Base-by-base conservation (phyloP, 2,329 filamentous ascomycete genomes). In the Dactylonectria estremocensis region DNA sequence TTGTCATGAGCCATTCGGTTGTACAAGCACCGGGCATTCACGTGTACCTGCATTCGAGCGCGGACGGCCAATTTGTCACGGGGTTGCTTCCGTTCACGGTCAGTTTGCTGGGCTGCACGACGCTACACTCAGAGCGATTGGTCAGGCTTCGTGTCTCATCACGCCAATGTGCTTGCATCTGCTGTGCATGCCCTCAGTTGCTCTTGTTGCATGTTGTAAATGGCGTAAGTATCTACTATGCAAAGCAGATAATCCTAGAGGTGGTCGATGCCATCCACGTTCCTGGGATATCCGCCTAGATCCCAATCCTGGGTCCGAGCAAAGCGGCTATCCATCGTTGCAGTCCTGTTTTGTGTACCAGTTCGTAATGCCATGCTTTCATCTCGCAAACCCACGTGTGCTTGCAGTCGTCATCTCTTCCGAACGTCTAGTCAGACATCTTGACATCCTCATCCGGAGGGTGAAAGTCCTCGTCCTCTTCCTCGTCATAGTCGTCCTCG, bases 401-500 rank as follows among this genome's bases (percentile, higher is more conserved):
- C n/a, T 18, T 58, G 46, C 53, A 33, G 56, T 56, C 14, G 35
- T 22, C 50, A 37, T 28, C 45, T 45, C 53, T 35, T 40, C 14
- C 11, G 10, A 31, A 28, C 45, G 18, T 67, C 63, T 81, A 83
- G 53, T 78, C 81, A 28, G 80, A 79, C 92, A 94, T 94, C 83
- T 91, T 89, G 71, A 93, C 92, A 68, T 91, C 90, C 70, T 91
- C 87, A 66, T 90, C 89, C 67, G 87, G 80, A 57, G 89, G 89
- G 78, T 91, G 85, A 79, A 92, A 92, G 76, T 87, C 90, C 52
- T 90, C 92, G 67, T 93, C 91, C 52, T 93, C 93, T 0, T 96
- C 93, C 50, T 95, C 94, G 33, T 95, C 93, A 4, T 95, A 93
- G 5, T 95, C 93, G 8, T 90, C 89, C 71, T 87, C 89, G 53